Percentiles rank a stretch among this genome's conserved stretches.
Evolutionary conservation across 345 rosid species (phyloP).

Genomic region (Brassica rapa): DNA sequence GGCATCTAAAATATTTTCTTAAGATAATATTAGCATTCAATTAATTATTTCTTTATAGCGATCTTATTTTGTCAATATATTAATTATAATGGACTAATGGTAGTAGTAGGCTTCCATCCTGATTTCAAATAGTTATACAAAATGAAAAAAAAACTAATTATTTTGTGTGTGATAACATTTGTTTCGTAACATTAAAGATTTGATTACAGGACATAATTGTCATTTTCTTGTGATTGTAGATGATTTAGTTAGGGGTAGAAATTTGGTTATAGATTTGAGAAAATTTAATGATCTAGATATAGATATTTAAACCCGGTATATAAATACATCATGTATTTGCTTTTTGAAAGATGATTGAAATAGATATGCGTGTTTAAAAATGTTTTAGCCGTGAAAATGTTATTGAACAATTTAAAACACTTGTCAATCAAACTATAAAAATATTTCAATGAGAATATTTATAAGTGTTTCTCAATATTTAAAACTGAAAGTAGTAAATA

Average conservation of each 20-base stretch:
- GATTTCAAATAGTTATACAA: background rate
- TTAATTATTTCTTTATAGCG: background rate
- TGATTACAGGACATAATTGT: background rate
- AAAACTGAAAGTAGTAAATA: background rate
- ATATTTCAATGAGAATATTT: background rate
- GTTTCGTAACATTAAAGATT: background rate
- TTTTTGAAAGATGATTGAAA: background rate
- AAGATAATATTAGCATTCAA: background rate
- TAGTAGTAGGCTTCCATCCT: background rate
- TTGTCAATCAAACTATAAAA: background rate
- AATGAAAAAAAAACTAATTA: background rate
- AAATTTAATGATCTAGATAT: background rate
- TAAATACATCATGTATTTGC: background rate
- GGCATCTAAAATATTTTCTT: background rate
- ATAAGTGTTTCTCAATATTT: too few species aligned
- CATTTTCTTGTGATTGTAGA: background rate
- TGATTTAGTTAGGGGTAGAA: background rate
- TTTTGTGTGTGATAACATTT: background rate
- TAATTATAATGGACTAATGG: too few species aligned
- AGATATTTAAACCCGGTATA: background rate
- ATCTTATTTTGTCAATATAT: background rate
- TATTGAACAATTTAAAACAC: background rate
- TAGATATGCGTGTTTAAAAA: background rate
- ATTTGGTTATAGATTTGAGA: background rate
- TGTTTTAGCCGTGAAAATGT: background rate